phyloP scores from a whole-genome alignment of 257 asterid genomes.

The Sherardia arvensis region DNA sequence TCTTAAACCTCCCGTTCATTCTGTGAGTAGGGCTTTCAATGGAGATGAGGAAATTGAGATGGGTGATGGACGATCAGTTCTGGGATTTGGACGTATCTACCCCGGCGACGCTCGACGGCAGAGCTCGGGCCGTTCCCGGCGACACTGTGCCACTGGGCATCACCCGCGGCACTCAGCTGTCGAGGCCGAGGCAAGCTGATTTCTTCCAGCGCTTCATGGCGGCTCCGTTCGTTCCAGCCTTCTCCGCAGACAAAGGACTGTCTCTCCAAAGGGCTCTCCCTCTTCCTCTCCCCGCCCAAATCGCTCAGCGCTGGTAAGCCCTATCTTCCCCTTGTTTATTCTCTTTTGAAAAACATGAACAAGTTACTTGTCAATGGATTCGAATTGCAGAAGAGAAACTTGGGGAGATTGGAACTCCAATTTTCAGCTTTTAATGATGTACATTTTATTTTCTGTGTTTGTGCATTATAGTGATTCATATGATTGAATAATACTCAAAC shows the following conservation, averaged over 20 bases:
- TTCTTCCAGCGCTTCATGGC: conserved; percentile 90
- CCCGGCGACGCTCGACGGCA: conserved; percentile 59
- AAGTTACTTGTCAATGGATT: not conserved
- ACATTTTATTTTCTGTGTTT: not conserved
- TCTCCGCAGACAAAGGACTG: conserved; percentile 32
- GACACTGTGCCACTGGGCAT: conserved; percentile 54
- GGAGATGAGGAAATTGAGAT: conserved; percentile 68
- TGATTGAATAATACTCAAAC: no score
- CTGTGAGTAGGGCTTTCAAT: not conserved
- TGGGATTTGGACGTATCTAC: conserved; percentile 79
- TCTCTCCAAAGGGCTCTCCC: conserved; percentile 53
- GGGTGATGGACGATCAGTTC: conserved; percentile 70
- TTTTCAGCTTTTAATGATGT: no score
- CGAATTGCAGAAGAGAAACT: no score
- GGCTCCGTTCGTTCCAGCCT: conserved; percentile 62
- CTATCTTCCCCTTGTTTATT: not conserved
- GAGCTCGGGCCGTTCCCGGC: conserved; percentile 51
- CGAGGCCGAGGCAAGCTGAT: conserved; percentile 64
- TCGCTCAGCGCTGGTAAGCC: conserved; percentile 45
- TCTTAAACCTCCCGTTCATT: not conserved
- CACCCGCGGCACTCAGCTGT: conserved; percentile 51
- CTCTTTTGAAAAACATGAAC: no score
- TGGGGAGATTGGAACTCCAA: no score
- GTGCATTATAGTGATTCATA: not conserved
- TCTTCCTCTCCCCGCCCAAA: conserved; percentile 40